Evolutionary conservation across 345 rosid genomes (phyloP).

Genomic region (Geranium rotundifolium): DNA sequence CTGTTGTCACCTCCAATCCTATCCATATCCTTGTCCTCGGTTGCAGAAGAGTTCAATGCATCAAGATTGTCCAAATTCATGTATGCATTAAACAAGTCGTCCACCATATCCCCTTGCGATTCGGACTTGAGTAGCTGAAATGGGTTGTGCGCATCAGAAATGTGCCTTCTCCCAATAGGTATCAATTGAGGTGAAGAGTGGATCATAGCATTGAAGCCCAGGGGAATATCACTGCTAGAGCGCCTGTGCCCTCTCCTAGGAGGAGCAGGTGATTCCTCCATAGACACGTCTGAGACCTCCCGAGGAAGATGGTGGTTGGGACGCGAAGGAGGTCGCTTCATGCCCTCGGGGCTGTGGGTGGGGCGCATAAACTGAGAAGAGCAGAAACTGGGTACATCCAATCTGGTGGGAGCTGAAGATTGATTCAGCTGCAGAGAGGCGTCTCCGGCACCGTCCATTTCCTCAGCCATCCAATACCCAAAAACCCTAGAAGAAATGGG

Average conservation of each 20-base stretch:
- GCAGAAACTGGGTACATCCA: too few species aligned
- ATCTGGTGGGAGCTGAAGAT: constrained; percentile 1
- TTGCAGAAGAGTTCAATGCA: constrained; percentile 51
- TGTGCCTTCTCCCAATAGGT: constrained; percentile 13
- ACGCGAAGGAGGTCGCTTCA: constrained; percentile 25
- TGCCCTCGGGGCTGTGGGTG: too few species aligned
- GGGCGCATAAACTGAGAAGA: too few species aligned
- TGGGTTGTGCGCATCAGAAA: constrained; percentile 15
- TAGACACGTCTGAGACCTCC: constrained; percentile 29
- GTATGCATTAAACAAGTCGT: constrained; percentile 51
- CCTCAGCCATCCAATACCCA: too few species aligned
- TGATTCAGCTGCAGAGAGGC: too few species aligned
- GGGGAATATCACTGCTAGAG: constrained; percentile 46
- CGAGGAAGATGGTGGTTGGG: constrained; percentile 27
- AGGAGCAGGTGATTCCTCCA: constrained; percentile 39
- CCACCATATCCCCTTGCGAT: constrained; percentile 32
- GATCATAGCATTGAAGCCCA: constrained; percentile 30
- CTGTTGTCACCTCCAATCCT: constrained; percentile 52
- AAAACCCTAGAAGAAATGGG: too few species aligned
- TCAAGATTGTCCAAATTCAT: constrained; percentile 62
- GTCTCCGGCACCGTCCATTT: too few species aligned
- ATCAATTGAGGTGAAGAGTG: constrained; percentile 29
- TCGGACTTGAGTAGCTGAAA: constrained; percentile 21
- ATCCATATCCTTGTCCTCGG: constrained; percentile 49
- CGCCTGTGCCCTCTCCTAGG: constrained; percentile 42